phyloP scores from a whole-genome alignment of 2,329 filamentous ascomycete genomes.

The Phoma herbarum region DNA sequence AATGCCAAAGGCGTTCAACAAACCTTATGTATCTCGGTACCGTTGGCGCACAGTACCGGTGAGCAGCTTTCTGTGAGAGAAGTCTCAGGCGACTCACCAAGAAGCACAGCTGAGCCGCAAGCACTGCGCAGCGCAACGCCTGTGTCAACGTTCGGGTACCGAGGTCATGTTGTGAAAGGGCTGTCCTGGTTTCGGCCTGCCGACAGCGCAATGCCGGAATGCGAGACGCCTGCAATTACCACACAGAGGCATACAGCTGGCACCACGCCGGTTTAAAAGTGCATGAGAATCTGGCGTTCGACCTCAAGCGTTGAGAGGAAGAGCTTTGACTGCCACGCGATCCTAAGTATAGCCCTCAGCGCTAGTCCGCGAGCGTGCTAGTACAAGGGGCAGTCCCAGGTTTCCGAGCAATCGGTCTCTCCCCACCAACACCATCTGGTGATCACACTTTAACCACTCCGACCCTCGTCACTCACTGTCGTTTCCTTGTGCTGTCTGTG shows the following conservation, averaged over 20 bases:
- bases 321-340: conserved; percentile 2
- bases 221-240: not conserved
- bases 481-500: conserved; percentile 17
- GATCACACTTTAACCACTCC: conserved; percentile 8
- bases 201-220: not conserved
- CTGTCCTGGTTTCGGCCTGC: not conserved
- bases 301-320: not conserved
- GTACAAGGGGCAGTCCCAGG: conserved; percentile 13
- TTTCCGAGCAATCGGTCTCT: not conserved
- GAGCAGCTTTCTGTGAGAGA: not conserved
- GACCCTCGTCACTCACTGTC: conserved; percentile 19
- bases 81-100: not conserved
- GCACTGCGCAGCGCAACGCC: not conserved
- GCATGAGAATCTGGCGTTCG: not conserved
- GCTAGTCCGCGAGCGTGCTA: not conserved
- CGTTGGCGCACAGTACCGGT: not conserved
- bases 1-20: not conserved
- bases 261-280: not conserved
- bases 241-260: not conserved
- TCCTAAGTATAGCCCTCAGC: conserved; percentile 3
- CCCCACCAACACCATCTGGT: conserved; percentile 11
- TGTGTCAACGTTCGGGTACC: conserved; percentile 3
- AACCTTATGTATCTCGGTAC: not conserved
- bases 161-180: conserved; percentile 1
- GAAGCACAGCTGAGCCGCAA: conserved; percentile 7